A percentile compares a stretch with the other conserved stretches of the same genome.
phyloP scores from a whole-genome alignment of 2,329 filamentous ascomycete genomes.

The Huntiella abstrusa region DNA sequence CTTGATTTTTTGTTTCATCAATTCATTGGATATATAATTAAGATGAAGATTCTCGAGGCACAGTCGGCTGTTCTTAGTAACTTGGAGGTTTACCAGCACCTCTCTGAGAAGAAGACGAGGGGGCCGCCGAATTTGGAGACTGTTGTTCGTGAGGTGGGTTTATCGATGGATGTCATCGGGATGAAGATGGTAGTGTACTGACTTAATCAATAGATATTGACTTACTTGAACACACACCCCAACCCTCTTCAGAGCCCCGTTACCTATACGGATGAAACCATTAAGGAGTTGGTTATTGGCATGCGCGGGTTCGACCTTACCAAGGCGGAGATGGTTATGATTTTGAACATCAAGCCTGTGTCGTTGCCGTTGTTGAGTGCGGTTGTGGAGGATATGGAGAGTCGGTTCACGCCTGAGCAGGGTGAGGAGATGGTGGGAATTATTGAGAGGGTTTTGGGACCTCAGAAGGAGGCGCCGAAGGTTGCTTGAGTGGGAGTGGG shows the following conservation, averaged over 20 bases:
- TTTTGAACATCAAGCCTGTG: constrained; percentile 44
- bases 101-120: constrained; percentile 33
- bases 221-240: constrained; percentile 37
- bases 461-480: constrained; percentile 17
- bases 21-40: constrained; percentile 9
- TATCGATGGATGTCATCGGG: not conserved
- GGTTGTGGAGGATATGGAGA: constrained; percentile 45
- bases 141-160: constrained; percentile 43
- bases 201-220: constrained; percentile 29
- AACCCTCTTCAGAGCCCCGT: constrained; percentile 35
- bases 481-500: constrained; percentile 13
- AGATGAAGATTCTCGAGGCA: constrained; percentile 52
- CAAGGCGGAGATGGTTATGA: constrained; percentile 51
- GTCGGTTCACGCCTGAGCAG: constrained; percentile 38
- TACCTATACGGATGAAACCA: constrained; percentile 33
- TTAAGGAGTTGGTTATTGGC: constrained; percentile 33
- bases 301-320: constrained; percentile 40
- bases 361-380: constrained; percentile 39
- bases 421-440: constrained; percentile 38
- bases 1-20: not conserved
- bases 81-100: constrained; percentile 51
- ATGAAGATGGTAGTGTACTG: not conserved
- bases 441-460: constrained; percentile 38
- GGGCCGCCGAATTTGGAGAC: constrained; percentile 40
- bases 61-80: constrained; percentile 54